These are phyloP conservation scores for Mucor mucedo DNA, from an alignment of 371 early-diverging fungal species.

Conservation along the genomic window DNA sequence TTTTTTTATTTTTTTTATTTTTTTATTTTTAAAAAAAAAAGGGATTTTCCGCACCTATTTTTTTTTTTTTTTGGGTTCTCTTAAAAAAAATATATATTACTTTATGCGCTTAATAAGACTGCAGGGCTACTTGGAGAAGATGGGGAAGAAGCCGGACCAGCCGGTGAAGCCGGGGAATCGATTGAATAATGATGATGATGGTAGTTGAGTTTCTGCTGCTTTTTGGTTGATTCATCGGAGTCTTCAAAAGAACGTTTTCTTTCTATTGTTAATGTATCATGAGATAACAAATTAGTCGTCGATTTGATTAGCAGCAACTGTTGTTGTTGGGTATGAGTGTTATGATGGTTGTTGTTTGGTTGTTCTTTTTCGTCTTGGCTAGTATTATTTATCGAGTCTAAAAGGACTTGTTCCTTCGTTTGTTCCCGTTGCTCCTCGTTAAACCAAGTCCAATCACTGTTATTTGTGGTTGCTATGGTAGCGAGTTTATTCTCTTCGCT, in stretches of 20 bases:
- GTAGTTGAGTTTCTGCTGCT: slow-evolving; percentile 2
- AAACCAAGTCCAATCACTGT: slow-evolving; percentile 28
- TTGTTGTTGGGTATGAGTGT: slow-evolving; percentile 6
- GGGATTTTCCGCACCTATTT: not conserved
- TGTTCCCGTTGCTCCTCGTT: slow-evolving; percentile 6
- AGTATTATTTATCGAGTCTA: slow-evolving; percentile 8
- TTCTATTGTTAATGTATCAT: slow-evolving; percentile 17
- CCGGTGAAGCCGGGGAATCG: slow-evolving; percentile 33
- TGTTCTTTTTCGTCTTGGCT: slow-evolving; percentile 12
- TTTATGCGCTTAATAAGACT: slow-evolving; percentile 33
- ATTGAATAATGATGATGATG: slow-evolving; percentile 14
- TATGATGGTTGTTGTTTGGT: slow-evolving; percentile 2
- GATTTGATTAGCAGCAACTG: not conserved
- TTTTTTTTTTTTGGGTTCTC: not conserved
- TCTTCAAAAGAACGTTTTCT: slow-evolving; percentile 16
- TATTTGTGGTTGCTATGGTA: slow-evolving; percentile 2
- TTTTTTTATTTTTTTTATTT: not conserved
- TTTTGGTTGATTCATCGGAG: slow-evolving; percentile 3
- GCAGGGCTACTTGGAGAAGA: slow-evolving; percentile 22
- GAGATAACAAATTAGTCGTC: slow-evolving; percentile 16
- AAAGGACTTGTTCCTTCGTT: slow-evolving; percentile 10
- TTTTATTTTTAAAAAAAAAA: not conserved
- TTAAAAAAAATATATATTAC: not conserved
- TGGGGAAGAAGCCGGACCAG: slow-evolving; percentile 33
- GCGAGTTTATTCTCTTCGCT: slow-evolving; percentile 5